phyloP scores from a whole-genome alignment of 192 early-diverging fungal species.

The Backusella tarrabulga region DNA sequence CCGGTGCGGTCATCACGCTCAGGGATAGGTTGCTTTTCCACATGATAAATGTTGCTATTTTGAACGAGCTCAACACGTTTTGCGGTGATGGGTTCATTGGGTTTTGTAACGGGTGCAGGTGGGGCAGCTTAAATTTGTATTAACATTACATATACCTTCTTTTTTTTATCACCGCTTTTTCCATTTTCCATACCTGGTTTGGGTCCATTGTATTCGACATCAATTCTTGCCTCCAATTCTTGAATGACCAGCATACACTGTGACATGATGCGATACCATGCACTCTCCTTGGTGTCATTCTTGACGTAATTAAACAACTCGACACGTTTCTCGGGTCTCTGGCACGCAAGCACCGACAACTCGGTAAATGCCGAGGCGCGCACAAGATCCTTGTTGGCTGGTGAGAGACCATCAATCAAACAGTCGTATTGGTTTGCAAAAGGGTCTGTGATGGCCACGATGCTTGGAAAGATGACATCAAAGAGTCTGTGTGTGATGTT shows the following conservation, averaged over 20 bases:
- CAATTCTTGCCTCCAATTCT: constrained; percentile 9
- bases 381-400: not conserved
- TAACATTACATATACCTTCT: not conserved
- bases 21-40: not conserved
- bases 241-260: constrained; percentile 10
- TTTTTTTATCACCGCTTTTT: not conserved
- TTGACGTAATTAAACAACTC: constrained; percentile 3
- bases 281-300: not conserved
- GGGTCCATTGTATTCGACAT: constrained; percentile 19
- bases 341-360: constrained; percentile 4
- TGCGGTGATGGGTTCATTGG: not conserved
- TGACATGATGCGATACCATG: constrained; percentile 14
- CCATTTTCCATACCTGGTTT: not conserved
- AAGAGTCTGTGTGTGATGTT: constrained; percentile 22
- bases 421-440: constrained; percentile 9
- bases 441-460: not conserved
- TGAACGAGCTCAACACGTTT: not conserved
- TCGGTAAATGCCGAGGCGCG: constrained; percentile 6
- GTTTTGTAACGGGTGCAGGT: not conserved
- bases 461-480: constrained; percentile 9
- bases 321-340: not conserved
- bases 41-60: not conserved
- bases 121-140: not conserved
- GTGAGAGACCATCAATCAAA: not conserved
- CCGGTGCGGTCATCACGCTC: constrained; percentile 9